Base-by-base conservation (phyloP, 352 stramenopile species). In the Phytophthora cryptogea region DNA sequence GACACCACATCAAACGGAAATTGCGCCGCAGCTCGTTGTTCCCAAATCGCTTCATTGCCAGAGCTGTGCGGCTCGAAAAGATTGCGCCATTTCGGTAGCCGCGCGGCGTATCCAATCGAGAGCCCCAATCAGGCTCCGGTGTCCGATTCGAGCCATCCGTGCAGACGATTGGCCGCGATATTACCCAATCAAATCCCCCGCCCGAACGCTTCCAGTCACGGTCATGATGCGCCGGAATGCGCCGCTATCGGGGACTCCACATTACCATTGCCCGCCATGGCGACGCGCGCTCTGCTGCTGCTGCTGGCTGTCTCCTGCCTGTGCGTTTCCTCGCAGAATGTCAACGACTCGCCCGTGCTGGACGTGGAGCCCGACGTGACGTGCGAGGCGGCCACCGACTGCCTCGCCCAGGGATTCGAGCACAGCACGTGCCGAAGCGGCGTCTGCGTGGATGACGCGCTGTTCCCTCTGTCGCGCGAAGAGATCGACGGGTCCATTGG, bases 401-500 rank as follows among this genome's bases (percentile, higher is more conserved):
- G 81, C 59, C 30, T 77, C 28, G 67, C 70, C 10, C 54, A 72
- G 35, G 77, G 72, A 5, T 42, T 85, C 3, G 23, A 66, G 13
- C 55, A 69, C 54, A 64, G 49, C 31, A 74, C 82, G 2, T 92
- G 83, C 48, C 72, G 72, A 45, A 63, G 63, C 8, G 65, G 75
- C 55, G 51, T 81, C 8, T 92, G 83, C 53, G 59, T 78, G 9
- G 63, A 85, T 6, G 57, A 82, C 54, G 67, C 54, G 32, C 67
- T 92, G 46, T 92, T 90, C 48, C 81, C 83, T 31, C 62, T 92
- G 35, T 77, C 77, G 0, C 31, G 53, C 8, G 65, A 64, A 8
- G 83, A 92, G 45, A 73, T 92, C 45, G 41, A 53, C 17, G 84
- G 84, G 33, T 90, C 80, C 8, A 74, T 90, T 30, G 74, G 77